Percentiles rank a stretch among this genome's conserved stretches.
Evolutionary conservation across 148 eudicot genomes (phyloP).

Genomic region (Cornus florida): DNA sequence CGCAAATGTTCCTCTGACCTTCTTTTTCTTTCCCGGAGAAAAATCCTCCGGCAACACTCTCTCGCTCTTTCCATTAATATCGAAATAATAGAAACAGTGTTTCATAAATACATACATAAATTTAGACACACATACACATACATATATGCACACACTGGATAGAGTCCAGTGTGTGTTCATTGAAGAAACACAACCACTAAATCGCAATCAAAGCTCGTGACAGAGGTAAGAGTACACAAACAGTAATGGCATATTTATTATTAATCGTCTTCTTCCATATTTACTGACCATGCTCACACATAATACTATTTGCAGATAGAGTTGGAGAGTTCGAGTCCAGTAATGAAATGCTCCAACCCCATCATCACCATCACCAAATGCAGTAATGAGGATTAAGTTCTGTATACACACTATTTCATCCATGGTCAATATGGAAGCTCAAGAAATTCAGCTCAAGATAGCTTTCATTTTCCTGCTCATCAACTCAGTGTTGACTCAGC

Average conservation of each 20-base stretch:
- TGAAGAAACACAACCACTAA: background rate
- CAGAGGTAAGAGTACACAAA: background rate
- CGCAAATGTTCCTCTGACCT: no score
- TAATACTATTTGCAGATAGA: background rate
- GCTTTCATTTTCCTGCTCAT: slow-evolving; percentile 16
- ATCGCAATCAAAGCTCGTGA: background rate
- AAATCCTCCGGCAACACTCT: no score
- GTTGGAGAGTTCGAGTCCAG: background rate
- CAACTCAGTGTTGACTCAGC: slow-evolving; percentile 33
- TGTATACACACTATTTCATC: background rate
- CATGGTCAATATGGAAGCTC: slow-evolving; percentile 12
- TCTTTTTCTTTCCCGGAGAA: no score
- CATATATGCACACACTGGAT: background rate
- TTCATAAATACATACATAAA: no score
- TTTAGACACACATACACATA: background rate
- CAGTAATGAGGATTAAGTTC: background rate
- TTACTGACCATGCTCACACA: background rate
- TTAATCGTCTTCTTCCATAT: background rate
- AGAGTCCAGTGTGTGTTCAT: background rate
- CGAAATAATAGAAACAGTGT: no score
- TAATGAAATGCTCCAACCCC: background rate
- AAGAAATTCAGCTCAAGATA: slow-evolving; percentile 10
- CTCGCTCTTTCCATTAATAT: no score
- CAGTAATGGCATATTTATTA: background rate
- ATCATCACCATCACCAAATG: background rate